Evolutionary conservation across 2,329 filamentous ascomycete genomes (phyloP).

Genomic region (Saccharata proteae): DNA sequence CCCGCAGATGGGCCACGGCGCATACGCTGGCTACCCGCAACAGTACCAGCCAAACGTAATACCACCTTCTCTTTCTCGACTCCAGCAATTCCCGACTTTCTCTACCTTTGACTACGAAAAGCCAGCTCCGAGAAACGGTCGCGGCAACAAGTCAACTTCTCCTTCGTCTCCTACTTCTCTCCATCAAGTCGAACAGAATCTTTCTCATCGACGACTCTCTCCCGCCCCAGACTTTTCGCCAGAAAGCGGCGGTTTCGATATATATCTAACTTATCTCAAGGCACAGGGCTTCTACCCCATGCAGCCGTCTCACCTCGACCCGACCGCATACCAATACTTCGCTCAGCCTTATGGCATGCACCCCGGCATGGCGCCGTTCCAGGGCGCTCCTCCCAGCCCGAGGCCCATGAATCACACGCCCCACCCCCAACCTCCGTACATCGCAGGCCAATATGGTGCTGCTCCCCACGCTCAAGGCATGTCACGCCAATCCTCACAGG

Average conservation of each 20-base stretch:
- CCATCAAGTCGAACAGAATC: conserved; percentile 7
- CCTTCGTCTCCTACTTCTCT: conserved; percentile 11
- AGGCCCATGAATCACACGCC: conserved; percentile 36
- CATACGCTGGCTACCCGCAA: conserved; percentile 45
- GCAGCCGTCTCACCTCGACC: conserved; percentile 33
- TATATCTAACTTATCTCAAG: conserved; percentile 54
- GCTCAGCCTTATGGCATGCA: conserved; percentile 36
- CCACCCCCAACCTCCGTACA: conserved; percentile 33
- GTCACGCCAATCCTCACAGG: conserved; percentile 56
- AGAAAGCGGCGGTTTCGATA: conserved; percentile 58
- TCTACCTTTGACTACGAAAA: conserved; percentile 6
- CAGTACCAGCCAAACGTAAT: conserved; percentile 49
- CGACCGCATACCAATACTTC: conserved; percentile 33
- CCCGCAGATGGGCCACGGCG: conserved; percentile 49
- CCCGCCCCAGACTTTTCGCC: conserved; percentile 51
- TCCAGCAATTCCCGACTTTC: conserved; percentile 13
- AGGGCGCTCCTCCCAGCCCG: conserved; percentile 32
- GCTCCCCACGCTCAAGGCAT: conserved; percentile 54
- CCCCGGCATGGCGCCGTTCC: conserved; percentile 21
- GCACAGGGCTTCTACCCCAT: conserved; percentile 53
- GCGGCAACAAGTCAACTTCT: conserved; percentile 18
- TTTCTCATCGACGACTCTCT: conserved; percentile 16
- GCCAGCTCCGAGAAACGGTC: conserved; percentile 5
- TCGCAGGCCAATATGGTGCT: conserved; percentile 40
- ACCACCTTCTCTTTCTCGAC: conserved; percentile 33